Conservation (phyloP, 345 rosid genomes). For the Ailanthus altissimus region DNA sequence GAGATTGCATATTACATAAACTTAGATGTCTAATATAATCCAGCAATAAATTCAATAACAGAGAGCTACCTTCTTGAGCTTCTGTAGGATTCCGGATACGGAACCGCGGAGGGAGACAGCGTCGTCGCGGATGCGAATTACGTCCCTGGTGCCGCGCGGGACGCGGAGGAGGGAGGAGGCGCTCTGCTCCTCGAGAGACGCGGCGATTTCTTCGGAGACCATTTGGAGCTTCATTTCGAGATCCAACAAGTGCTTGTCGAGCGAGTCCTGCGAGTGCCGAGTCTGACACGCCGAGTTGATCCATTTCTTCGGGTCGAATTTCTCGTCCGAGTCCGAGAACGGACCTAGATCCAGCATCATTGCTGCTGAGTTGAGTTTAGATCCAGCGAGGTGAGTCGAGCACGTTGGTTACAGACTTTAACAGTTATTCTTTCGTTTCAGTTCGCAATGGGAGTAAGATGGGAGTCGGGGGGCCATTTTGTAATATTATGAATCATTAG, state of each 20-base stretch:
- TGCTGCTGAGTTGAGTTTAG: constrained; percentile 4
- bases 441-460: neutral
- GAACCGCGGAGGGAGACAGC: constrained; percentile 82
- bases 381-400: constrained; percentile 10
- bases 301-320: constrained; percentile 96
- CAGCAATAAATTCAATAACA: neutral
- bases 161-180: constrained; percentile 83
- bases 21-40: neutral
- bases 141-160: constrained; percentile 94
- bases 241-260: constrained; percentile 90
- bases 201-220: constrained; percentile 92
- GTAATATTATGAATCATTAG: neutral
- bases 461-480: neutral
- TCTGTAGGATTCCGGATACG: constrained; percentile 79
- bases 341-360: constrained; percentile 96
- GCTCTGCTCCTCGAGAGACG: constrained; percentile 97
- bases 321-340: constrained; percentile 91
- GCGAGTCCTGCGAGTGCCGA: constrained; percentile 82
- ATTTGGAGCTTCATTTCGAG: constrained; percentile 99
- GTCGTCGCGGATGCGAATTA: constrained; percentile 89
- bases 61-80: constrained; percentile 73
- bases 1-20: neutral
- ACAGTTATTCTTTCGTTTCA: neutral
- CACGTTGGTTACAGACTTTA: neutral
- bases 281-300: constrained; percentile 77